A percentile compares a stretch with the other conserved stretches of the same genome.
These are phyloP conservation scores for Ziziphus jujuba DNA, from an alignment of 306 rosid genomes.

Conservation along the genomic window DNA sequence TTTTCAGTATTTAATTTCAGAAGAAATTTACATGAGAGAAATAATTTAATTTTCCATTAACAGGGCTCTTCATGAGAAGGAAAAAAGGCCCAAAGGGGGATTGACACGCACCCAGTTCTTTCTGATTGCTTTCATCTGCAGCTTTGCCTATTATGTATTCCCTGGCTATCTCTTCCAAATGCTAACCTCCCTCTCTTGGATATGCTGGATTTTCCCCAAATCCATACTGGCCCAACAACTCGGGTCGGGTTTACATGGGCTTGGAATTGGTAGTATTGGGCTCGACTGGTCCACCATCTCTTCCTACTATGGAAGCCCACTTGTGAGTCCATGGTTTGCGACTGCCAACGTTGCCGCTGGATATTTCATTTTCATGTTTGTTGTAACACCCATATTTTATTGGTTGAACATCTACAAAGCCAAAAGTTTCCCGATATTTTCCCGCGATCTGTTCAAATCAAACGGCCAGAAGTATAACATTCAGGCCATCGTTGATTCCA, in stretches of 20 bases:
- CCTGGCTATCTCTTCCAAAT: constrained; percentile 80
- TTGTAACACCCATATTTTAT: constrained; percentile 63
- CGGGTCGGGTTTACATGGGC: constrained; percentile 80
- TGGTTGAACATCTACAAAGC: constrained; percentile 74
- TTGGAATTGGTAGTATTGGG: constrained; percentile 66
- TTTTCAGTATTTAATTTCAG: too few relatives aligned
- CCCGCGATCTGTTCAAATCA: constrained; percentile 47
- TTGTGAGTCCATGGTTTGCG: constrained; percentile 97
- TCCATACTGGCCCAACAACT: constrained; percentile 76
- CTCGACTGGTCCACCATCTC: constrained; percentile 89
- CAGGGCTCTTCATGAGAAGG: constrained; percentile 89
- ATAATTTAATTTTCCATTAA: too few relatives aligned
- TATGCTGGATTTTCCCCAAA: constrained; percentile 80
- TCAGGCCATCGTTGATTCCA: constrained; percentile 56
- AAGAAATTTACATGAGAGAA: too few relatives aligned
- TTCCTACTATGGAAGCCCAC: constrained; percentile 89
- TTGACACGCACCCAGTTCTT: constrained; percentile 76
- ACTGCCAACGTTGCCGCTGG: constrained; percentile 90
- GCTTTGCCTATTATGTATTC: constrained; percentile 80
- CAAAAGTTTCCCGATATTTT: constrained; percentile 73
- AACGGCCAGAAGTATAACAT: constrained; percentile 58
- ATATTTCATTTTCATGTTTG: constrained; percentile 58
- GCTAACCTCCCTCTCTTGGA: constrained; percentile 80
- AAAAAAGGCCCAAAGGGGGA: constrained; percentile 56
- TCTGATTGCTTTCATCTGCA: constrained; percentile 69